Conservation (phyloP, 352 stramenopile genomes). For the Globisporangium radiosum region DNA sequence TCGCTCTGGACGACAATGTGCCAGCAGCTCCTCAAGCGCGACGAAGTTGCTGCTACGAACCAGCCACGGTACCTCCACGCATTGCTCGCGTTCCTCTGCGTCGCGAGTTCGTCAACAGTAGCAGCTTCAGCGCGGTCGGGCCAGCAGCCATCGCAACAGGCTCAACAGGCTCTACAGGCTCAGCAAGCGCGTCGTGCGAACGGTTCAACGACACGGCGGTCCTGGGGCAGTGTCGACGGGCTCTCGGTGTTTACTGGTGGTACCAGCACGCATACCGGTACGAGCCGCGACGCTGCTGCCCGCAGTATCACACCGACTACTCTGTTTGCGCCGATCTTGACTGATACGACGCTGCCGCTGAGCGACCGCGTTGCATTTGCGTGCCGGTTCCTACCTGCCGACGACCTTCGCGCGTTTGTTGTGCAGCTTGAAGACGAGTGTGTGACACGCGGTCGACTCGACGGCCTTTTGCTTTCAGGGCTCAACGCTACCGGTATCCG, state of each 20-base stretch:
- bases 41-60: constrained; percentile 54
- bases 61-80: constrained; percentile 79
- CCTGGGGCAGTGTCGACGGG: constrained; percentile 62
- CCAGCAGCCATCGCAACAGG: constrained; percentile 25
- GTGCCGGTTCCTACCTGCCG: constrained; percentile 81
- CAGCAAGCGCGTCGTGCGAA: neutral
- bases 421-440: constrained; percentile 74
- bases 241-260: constrained; percentile 25
- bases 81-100: constrained; percentile 69
- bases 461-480: constrained; percentile 89
- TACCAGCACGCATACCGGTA: neutral
- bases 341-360: constrained; percentile 80
- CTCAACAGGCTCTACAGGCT: constrained; percentile 19
- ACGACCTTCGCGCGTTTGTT: constrained; percentile 85
- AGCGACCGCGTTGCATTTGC: constrained; percentile 90
- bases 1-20: constrained; percentile 78
- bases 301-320: constrained; percentile 18
- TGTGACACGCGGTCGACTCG: constrained; percentile 74
- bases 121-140: constrained; percentile 18
- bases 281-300: neutral
- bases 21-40: constrained; percentile 67
- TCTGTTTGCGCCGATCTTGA: constrained; percentile 73
- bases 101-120: constrained; percentile 26
- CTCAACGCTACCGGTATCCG: constrained; percentile 75
- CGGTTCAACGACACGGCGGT: constrained; percentile 17